Base-by-base conservation (phyloP, 2,329 filamentous ascomycete genomes). In the Chlorencoelia australis region DNA sequence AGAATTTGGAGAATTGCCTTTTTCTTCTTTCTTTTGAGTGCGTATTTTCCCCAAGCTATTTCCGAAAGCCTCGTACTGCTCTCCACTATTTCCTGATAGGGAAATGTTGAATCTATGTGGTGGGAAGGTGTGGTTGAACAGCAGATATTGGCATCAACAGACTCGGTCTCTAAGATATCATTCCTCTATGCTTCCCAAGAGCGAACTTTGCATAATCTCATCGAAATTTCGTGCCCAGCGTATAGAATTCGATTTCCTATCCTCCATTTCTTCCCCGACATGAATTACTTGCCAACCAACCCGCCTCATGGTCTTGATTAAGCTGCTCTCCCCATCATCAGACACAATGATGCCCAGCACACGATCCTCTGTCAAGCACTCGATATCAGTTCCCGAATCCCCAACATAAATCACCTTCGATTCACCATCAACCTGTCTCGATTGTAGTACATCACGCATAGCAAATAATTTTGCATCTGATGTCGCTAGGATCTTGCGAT, bases 301-400 rank as follows among this genome's bases (percentile, higher is more conserved):
- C 18, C 44, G 42, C 19, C 33, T 37, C 36, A 51, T 15, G 1
- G 40, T 42, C 11, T 45, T 31, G 32, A 48, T 35, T 25, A 54
- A 30, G 22, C 22, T 35, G 30, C 39, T 41, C 16, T 46, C 26
- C 16, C 40, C 42, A 33, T 50, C 27, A 14, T 39, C 40, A 8
- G 43, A 28, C 7, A 54, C 41, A 5, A 52, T 42, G 35, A 56
- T 40, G 6, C 52, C 50, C 2, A 33, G 36, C 2, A 51, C 37
- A 33, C 38, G 36, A 30, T 41, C 35, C 13, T 46, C 40, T 7
- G 43, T 40, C 18, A 57, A 42, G 30, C 53, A 55, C 36, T 53
- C 53, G 4, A 57, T 33, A 33, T 57, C 55, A 18, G 51, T 55
- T 7, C 38, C 39, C 3, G 50, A 53, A 40, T 57, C 55, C 3